A percentile compares a stretch with the other conserved stretches of the same genome.
phyloP scores from a whole-genome alignment of 108 stramenopile genomes.

The Pelagomonas calceolata region DNA sequence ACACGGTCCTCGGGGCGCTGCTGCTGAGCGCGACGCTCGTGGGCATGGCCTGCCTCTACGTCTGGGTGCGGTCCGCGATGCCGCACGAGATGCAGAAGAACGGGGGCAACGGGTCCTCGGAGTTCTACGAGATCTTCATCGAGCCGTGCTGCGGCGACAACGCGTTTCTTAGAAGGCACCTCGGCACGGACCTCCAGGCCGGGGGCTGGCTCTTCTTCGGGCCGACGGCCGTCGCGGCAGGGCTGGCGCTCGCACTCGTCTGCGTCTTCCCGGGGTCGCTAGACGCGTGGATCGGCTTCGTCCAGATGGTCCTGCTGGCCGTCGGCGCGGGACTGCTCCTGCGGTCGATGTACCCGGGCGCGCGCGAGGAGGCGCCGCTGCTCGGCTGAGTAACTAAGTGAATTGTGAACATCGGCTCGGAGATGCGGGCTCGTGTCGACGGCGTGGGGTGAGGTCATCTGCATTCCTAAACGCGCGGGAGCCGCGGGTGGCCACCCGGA shows the following conservation, averaged over 20 bases:
- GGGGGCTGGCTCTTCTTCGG: neutral
- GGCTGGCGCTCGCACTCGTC: neutral
- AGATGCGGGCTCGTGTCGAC: no score
- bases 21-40: neutral
- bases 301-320: neutral
- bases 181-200: conserved; percentile 2
- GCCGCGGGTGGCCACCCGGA: no score
- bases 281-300: neutral
- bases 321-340: neutral
- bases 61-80: neutral
- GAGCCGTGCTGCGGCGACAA: neutral
- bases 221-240: neutral
- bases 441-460: no score
- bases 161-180: neutral
- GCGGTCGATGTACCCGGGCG: neutral
- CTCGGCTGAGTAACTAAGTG: no score
- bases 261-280: neutral
- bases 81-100: neutral
- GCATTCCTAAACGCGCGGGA: no score
- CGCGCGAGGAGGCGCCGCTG: neutral
- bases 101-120: neutral
- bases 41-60: neutral
- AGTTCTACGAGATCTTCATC: neutral
- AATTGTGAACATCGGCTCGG: no score
- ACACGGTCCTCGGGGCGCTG: neutral